Base-by-base conservation (phyloP, 805 yeast species). In the Jamesozyma spencerorum region DNA sequence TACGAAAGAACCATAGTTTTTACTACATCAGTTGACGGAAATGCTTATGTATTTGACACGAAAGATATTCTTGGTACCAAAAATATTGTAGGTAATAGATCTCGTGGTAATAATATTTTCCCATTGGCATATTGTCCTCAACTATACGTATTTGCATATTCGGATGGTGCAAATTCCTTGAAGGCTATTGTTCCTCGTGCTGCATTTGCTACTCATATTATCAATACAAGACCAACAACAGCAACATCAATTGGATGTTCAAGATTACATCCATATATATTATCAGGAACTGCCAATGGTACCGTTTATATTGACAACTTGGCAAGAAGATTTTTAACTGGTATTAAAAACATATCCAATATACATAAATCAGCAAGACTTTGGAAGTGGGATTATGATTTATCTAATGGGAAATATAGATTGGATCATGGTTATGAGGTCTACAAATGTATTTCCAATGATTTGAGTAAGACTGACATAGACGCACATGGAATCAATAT, bases 211-310 rank as follows among this genome's bases (percentile, higher is more conserved):
- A 53, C 39, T 15, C 62, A 48, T 8, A 55, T 63, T 12, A 41
- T 74, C 1, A 60, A 68, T 1, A 50, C 64, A 28, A 74, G 68
- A 38, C 65, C 63, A 7, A 65, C 71, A 1, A 62, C 71, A 0
- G 58, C 69, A 2, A 62, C 65, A 14, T 49, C 71, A 0, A 40
- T 70, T 1, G 69, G 69, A 0, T 47, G 67, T 0, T 70, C 77
- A 0, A 46, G 50, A 11, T 32, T 60, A 8, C 81, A 75, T 45
- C 79, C 80, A 10, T 50, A 72, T 42, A 38, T 68, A 1, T 47
- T 73, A 10, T 50, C 69, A 6, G 79, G 79, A 2, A 69, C 73
- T 3, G 53, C 75, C 2, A 78, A 75, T 50, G 81, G 81, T 1
- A 51, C 57, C 1, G 46, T 75, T 2, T 59, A 60, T 33, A 54